These are phyloP conservation scores for Cunninghamia lanceolata DNA, from an alignment of 75 land plant species.

Conservation along the genomic window DNA sequence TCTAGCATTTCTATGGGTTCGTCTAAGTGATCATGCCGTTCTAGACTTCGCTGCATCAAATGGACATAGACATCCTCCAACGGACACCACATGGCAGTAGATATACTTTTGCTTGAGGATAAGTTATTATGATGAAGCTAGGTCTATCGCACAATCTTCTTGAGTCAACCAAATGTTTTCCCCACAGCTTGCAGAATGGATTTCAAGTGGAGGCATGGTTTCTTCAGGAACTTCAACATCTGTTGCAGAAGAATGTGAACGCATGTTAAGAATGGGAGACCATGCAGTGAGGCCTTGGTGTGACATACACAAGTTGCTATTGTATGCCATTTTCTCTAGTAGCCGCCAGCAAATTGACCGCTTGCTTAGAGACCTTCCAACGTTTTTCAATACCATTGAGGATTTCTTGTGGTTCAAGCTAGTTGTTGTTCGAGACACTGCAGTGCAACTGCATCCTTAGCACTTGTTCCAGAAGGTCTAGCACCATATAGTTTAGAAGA, in stretches of 20 bases:
- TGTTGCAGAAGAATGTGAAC: too few relatives aligned
- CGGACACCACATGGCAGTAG: too few relatives aligned
- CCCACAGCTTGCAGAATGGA: slow-evolving; percentile 91
- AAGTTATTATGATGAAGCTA: slow-evolving; percentile 94
- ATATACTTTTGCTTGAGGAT: slow-evolving; percentile 96
- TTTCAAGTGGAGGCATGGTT: slow-evolving; percentile 73
- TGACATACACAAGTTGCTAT: slow-evolving; percentile 83
- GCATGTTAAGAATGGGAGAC: slow-evolving; percentile 83
- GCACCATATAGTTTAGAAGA: too few relatives aligned
- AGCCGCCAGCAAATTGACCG: slow-evolving; percentile 77
- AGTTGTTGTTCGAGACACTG: slow-evolving; percentile 63
- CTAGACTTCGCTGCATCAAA: too few relatives aligned
- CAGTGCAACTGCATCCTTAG: slow-evolving; percentile 30
- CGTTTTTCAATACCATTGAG: slow-evolving; percentile 87
- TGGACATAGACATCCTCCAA: too few relatives aligned
- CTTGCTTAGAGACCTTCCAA: slow-evolving; percentile 77
- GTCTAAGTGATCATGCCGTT: too few relatives aligned
- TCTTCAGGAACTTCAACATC: too few relatives aligned
- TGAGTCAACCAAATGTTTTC: slow-evolving; percentile 81
- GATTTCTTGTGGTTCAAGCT: too few relatives aligned
- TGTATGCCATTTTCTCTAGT: too few relatives aligned
- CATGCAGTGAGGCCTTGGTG: slow-evolving; percentile 74
- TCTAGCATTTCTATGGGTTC: too few relatives aligned
- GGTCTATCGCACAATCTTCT: slow-evolving; percentile 79
- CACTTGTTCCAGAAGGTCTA: slow-evolving; percentile 44